Conservation (phyloP, 23 red algal genomes). For the Cyanidioschyzon merolae region DNA sequence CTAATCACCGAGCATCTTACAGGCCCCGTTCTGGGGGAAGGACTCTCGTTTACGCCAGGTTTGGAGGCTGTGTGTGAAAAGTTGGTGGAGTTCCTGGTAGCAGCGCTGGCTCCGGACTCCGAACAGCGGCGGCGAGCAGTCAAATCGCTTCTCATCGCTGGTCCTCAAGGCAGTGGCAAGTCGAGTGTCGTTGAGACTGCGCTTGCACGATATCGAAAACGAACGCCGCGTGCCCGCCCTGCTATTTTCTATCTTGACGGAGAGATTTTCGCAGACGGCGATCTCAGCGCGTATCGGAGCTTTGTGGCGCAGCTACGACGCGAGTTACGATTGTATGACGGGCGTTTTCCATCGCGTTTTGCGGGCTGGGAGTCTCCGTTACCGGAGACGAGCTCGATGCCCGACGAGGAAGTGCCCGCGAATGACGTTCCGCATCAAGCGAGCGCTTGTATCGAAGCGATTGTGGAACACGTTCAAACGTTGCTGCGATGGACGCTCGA, state of each 20-base stretch:
- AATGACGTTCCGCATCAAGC: background rate
- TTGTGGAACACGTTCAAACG: background rate
- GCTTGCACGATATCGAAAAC: background rate
- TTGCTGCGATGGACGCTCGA: background rate
- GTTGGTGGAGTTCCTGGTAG: background rate
- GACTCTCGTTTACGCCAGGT: background rate
- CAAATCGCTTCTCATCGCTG: background rate
- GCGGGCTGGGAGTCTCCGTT: background rate
- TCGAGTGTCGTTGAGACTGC: conserved; percentile 2
- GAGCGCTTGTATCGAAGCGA: background rate
- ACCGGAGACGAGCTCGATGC: background rate
- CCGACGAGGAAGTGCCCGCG: background rate
- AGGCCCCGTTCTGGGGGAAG: background rate
- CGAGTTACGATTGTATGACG: background rate
- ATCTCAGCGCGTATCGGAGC: background rate
- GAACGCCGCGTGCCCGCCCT: background rate
- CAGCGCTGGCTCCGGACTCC: background rate
- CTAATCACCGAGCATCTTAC: background rate
- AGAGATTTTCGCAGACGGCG: background rate
- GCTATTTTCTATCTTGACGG: background rate
- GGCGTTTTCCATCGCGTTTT: no score
- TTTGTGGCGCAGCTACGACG: background rate
- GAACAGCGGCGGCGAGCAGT: background rate
- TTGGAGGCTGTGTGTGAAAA: background rate
- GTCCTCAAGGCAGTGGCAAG: background rate